These are phyloP conservation scores for Cutaneotrichosporon spelunceum DNA, from an alignment of 1,284 basidiomycete genomes.

Conservation along the genomic window DNA sequence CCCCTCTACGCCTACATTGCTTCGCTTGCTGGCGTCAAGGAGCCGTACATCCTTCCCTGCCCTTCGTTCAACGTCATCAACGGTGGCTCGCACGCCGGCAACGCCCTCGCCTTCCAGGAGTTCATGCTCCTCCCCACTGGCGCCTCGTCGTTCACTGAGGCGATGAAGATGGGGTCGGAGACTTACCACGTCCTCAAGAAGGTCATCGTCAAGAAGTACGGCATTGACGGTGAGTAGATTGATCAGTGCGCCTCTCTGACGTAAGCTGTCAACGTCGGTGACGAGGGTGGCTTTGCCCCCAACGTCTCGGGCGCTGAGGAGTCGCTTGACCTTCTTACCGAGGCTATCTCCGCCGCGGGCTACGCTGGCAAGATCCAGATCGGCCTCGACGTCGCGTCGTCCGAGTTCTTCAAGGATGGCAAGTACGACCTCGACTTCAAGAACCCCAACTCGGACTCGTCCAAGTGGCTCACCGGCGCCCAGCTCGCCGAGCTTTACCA, in stretches of 20 bases:
- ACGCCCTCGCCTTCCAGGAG: constrained; percentile 99
- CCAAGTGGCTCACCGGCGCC: constrained; percentile 80
- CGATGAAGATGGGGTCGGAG: constrained; percentile 98
- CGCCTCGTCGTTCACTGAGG: constrained; percentile 85
- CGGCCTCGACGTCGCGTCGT: constrained; percentile 97
- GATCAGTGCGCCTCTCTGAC: not conserved
- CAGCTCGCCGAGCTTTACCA: constrained; percentile 95
- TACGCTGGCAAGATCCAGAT: constrained; percentile 99
- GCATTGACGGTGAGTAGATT: constrained; percentile 68
- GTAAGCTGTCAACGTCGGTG: constrained; percentile 88
- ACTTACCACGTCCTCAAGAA: constrained; percentile 99
- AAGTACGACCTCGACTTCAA: constrained; percentile 98
- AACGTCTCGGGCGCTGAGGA: constrained; percentile 97
- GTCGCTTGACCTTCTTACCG: constrained; percentile 90
- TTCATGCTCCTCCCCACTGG: constrained; percentile 99
- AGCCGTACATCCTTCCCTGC: constrained; percentile 84
- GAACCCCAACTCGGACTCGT: constrained; percentile 97
- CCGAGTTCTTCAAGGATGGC: constrained; percentile 99
- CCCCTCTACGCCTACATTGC: constrained; percentile 97
- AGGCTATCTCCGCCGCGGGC: constrained; percentile 96
- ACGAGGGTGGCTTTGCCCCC: constrained; percentile 99
- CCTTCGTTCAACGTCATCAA: constrained; percentile 99
- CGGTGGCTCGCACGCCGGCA: constrained; percentile 98
- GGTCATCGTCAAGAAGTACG: constrained; percentile 99
- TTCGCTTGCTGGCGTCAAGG: constrained; percentile 87